Evolutionary conservation across 2,329 filamentous ascomycete genomes (phyloP).

Genomic region (Colletotrichum sp.): DNA sequence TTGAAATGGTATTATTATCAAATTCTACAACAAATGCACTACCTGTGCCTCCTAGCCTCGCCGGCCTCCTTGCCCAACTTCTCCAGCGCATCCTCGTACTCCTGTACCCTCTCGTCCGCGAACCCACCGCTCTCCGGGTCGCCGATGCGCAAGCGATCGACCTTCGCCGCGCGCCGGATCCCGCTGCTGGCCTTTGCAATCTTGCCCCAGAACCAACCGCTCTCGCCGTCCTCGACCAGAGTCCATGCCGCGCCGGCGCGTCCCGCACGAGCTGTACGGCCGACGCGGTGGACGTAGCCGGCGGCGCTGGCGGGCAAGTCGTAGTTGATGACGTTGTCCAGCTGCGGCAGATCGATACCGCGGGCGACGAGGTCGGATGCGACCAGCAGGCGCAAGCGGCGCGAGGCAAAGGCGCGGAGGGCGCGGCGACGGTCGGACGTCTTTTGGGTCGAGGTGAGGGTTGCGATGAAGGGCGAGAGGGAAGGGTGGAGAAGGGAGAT

Average conservation of each 20-base stretch:
- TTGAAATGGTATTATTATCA: not conserved
- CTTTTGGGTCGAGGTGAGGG: conserved; percentile 79
- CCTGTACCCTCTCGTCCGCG: conserved; percentile 47
- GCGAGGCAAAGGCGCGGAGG: conserved; percentile 67
- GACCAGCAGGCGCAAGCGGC: conserved; percentile 75
- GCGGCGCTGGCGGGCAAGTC: conserved; percentile 83
- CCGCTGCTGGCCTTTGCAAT: conserved; percentile 65
- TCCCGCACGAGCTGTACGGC: conserved; percentile 86
- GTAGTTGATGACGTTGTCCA: conserved; percentile 92
- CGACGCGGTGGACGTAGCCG: conserved; percentile 90
- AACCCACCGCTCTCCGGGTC: conserved; percentile 43
- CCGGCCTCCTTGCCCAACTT: conserved; percentile 66
- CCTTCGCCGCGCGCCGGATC: conserved; percentile 46
- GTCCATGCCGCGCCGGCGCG: conserved; percentile 83
- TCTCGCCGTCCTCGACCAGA: conserved; percentile 81
- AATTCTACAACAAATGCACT: not conserved
- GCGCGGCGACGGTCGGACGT: conserved; percentile 72
- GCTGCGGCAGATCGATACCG: conserved; percentile 80
- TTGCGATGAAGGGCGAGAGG: conserved; percentile 64
- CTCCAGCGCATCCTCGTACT: conserved; percentile 63
- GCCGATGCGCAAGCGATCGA: conserved; percentile 53
- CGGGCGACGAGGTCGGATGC: conserved; percentile 93
- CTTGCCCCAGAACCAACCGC: conserved; percentile 89
- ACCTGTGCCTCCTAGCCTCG: conserved; percentile 26
- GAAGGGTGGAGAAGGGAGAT: conserved; percentile 70